Evolutionary conservation across 805 yeast genomes (phyloP), one percentile per base, ranked within the genome.

Genomic region (Cyberlindnera petersonii): DNA sequence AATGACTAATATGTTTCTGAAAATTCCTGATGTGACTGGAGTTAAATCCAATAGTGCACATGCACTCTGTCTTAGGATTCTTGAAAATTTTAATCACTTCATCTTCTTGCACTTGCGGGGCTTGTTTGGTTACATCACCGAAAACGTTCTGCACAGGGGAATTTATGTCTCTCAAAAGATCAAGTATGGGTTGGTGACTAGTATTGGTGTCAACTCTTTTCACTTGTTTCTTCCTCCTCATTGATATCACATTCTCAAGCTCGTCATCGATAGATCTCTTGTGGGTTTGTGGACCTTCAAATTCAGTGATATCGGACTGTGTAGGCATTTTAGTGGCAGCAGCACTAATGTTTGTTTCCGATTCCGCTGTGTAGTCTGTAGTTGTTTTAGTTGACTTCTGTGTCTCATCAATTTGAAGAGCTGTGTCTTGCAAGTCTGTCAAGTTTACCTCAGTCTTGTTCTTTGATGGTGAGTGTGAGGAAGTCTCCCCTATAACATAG

Each of bases 241-340:
- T 38, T 5, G 27, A 6, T 5, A 52, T 46, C 32, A 52, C 42
- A 7, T 35, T 39, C 4, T 52, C 46, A 14, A 52, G 30, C 5
- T 52, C 54, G 13, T 44, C 47, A 36, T 52, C 54, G 22, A 50
- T 26, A 3, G 31, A 11, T 20, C 48, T 40, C 28, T 46, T 50
- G 17, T 22, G 11, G 24, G 11, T 9, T 22, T 22, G 24, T 22
- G 24, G n/a, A n/a, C n/a, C n/a, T n/a, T n/a, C n/a, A n/a, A n/a
- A n/a, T 22, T 22, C 24, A 3, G 15, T 15, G 24, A 8, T n/a
- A n/a, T 35, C 32, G n/a, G 31, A 9, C 14, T 29, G n/a, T 4
- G 44, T 34, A 11, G 16, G 29, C 42, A 43, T 40, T 21, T 18
- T 37, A 6, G 42, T 43, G 4, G 39, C 39, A 14, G 22, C 23